Conservation (phyloP, 2,329 filamentous ascomycete species). For the Aspergillus puulaauensis region DNA sequence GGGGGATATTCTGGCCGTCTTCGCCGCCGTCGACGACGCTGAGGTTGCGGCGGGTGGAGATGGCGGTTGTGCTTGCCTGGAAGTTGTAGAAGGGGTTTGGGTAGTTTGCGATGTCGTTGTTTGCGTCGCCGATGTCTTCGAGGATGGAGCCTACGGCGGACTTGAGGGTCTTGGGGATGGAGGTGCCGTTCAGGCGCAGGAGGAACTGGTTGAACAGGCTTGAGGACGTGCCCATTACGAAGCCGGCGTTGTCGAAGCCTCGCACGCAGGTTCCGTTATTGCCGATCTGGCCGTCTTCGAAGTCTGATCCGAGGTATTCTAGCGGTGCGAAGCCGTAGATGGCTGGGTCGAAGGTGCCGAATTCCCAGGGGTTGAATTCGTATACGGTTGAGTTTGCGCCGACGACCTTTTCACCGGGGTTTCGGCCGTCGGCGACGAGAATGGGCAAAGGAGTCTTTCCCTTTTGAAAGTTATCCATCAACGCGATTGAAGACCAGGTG, state of each 20-base stretch:
- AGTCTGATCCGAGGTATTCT: conserved; percentile 71
- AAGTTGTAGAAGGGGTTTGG: conserved; percentile 74
- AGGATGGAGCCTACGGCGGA: conserved; percentile 56
- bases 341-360: conserved; percentile 74
- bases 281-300: conserved; percentile 61
- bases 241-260: conserved; percentile 81
- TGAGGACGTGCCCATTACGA: conserved; percentile 80
- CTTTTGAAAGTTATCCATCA: conserved; percentile 59
- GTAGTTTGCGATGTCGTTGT: conserved; percentile 72
- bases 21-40: conserved; percentile 77
- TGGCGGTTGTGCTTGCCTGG: conserved; percentile 57
- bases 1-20: conserved; percentile 75
- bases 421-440: conserved; percentile 67
- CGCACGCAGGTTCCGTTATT: conserved; percentile 62
- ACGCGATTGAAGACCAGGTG: conserved; percentile 78
- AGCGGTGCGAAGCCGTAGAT: conserved; percentile 70
- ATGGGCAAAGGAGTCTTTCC: conserved; percentile 71
- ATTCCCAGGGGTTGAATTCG: conserved; percentile 77
- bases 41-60: conserved; percentile 52
- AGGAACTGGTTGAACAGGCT: conserved; percentile 81
- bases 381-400: conserved; percentile 70
- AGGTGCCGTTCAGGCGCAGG: conserved; percentile 59
- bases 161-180: conserved; percentile 53
- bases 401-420: conserved; percentile 61
- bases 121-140: conserved; percentile 52